These are phyloP conservation scores for Inonotus hispidus DNA, from an alignment of 1,284 basidiomycete genomes.

Conservation along the genomic window DNA sequence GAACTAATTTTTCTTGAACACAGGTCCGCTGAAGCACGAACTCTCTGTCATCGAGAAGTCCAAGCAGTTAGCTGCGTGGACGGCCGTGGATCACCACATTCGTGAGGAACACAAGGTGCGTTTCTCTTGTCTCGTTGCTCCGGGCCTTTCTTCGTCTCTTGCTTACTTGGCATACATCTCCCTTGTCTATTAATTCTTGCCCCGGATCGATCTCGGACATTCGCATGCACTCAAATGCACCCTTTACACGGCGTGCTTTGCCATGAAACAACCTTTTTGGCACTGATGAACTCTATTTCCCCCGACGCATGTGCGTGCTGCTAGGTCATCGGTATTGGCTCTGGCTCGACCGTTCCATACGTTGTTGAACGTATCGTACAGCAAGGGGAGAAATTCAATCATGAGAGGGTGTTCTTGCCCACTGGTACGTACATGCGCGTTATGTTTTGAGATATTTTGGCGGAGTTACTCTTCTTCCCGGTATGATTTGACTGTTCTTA, in stretches of 20 bases:
- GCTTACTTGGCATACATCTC: not conserved
- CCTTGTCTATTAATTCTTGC: not conserved
- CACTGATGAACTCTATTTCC: not conserved
- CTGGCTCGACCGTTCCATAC: constrained; percentile 95
- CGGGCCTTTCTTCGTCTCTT: too few species aligned
- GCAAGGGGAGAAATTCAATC: constrained; percentile 77
- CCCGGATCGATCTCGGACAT: not conserved
- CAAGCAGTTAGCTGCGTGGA: constrained; percentile 89
- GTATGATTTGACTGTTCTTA: not conserved
- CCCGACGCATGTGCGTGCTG: not conserved
- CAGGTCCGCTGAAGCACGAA: constrained; percentile 14
- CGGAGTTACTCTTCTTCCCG: not conserved
- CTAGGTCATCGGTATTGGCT: constrained; percentile 88
- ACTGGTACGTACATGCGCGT: constrained; percentile 50
- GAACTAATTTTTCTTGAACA: too few species aligned
- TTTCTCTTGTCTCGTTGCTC: not conserved
- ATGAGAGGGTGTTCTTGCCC: constrained; percentile 81
- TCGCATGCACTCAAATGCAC: not conserved
- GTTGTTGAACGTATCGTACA: constrained; percentile 93
- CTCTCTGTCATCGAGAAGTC: constrained; percentile 60
- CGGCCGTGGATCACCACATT: constrained; percentile 91
- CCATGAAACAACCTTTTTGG: not conserved
- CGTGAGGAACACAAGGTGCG: constrained; percentile 77
- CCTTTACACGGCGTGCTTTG: not conserved
- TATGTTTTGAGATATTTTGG: not conserved